Evolutionary conservation across 371 early-diverging fungal genomes (phyloP), one percentile per base, ranked within the genome.

Genomic region (Catenaria anguillulae): DNA sequence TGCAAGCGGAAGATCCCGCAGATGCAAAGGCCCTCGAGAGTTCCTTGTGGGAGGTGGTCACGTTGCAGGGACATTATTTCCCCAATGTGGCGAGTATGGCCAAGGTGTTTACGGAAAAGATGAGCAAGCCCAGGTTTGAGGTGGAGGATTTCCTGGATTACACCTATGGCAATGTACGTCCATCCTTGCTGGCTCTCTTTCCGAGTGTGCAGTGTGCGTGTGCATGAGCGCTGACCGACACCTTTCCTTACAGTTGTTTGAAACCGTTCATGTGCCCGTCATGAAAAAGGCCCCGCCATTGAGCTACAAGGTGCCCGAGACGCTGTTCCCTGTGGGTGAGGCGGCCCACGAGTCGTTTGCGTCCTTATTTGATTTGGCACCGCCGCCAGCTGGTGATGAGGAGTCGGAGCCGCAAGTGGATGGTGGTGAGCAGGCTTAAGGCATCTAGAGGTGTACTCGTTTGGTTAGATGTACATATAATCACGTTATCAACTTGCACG

Each of bases 121-220:
- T 95, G 67, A 80, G 82, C 48, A 89, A 89, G 68, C 88, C 89
- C 8, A 72, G 76, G 45, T 93, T 86, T 66, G 77, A 83, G 64
- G 73, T 95, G 48, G 96, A 95, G 69, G 92, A 92, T 70, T 95
- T 92, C 68, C 75, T 93, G 75, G 96, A 93, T 65, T 88, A 90
- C 66, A 88, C 88, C 1, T 95, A 92, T 74, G 66, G 80, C 2
- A 86, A 87, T n/a, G 77, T 78, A 71, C 71, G 74, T 70, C 5
- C 17, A 13, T 37, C 23, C 45, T 24, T n/a, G 31, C 1, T 46
- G 46, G 34, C 36, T 19, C n/a, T 42, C 42, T 19, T 56, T 24
- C 29, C n/a, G n/a, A n/a, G n/a, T n/a, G n/a, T n/a, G n/a, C n/a
- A n/a, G n/a, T n/a, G n/a, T n/a, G n/a, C n/a, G n/a, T n/a, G n/a